These are phyloP conservation scores for Pyronema omphalodes DNA, from an alignment of 495 filamentous ascomycete genomes.

Conservation along the genomic window DNA sequence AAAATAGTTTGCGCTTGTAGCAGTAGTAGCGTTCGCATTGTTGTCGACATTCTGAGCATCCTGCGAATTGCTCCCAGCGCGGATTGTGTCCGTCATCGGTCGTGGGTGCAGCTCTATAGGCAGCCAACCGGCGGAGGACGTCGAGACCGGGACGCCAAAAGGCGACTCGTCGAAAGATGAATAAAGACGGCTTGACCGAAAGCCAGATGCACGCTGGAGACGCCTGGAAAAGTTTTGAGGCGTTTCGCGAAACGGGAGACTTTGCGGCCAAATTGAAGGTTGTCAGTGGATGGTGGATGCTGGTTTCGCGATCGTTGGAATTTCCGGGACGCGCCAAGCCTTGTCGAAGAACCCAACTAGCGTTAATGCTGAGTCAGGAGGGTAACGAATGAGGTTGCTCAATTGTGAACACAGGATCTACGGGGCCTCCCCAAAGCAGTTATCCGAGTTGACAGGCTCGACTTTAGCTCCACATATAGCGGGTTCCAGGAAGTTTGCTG, in stretches of 20 bases:
- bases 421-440: too few relatives aligned
- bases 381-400: too few relatives aligned
- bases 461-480: too few relatives aligned
- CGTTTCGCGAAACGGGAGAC: neutral
- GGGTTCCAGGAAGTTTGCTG: too few relatives aligned
- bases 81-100: slow-evolving; percentile 18
- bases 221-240: neutral
- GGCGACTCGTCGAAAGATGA: slow-evolving; percentile 3
- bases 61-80: slow-evolving; percentile 17
- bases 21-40: slow-evolving; percentile 14
- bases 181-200: neutral
- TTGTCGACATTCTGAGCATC: slow-evolving; percentile 14
- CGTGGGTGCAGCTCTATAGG: neutral
- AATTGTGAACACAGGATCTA: too few relatives aligned
- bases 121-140: neutral
- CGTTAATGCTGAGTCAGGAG: too few relatives aligned
- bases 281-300: neutral
- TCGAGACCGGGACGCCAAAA: neutral
- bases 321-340: neutral
- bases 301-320: neutral
- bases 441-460: too few relatives aligned
- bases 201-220: neutral
- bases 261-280: neutral
- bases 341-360: neutral
- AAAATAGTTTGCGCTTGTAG: slow-evolving; percentile 17